phyloP scores from a whole-genome alignment of 148 eudicot genomes.

The Cornus florida region DNA sequence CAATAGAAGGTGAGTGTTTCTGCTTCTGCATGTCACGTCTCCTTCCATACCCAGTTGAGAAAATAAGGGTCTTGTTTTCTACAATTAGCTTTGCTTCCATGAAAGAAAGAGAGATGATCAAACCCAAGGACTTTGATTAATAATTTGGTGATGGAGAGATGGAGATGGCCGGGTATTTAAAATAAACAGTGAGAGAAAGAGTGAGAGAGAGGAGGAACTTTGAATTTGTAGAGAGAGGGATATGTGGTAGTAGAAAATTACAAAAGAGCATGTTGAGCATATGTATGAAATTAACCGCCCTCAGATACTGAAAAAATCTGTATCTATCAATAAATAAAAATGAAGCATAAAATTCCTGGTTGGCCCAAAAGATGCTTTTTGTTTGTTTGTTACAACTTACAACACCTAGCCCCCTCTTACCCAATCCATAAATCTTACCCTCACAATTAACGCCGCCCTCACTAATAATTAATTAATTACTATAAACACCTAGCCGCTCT shows the following conservation, averaged over 20 bases:
- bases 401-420: too few relatives aligned
- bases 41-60: not conserved
- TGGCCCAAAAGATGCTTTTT: not conserved
- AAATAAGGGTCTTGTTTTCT: conserved; percentile 7
- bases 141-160: not conserved
- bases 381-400: not conserved
- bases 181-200: conserved; percentile 6
- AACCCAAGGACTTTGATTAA: too few relatives aligned
- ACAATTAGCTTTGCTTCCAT: conserved; percentile 24
- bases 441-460: too few relatives aligned
- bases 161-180: not conserved
- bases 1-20: conserved; percentile 2
- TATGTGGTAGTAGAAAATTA: not conserved
- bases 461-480: too few relatives aligned
- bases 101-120: not conserved
- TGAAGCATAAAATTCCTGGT: not conserved
- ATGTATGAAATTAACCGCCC: not conserved
- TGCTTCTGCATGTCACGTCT: conserved; percentile 10
- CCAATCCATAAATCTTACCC: too few relatives aligned
- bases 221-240: not conserved
- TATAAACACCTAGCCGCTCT: too few relatives aligned
- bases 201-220: not conserved
- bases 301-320: not conserved
- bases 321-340: too few relatives aligned
- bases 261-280: conserved; percentile 10